Base-by-base conservation (phyloP, 106 monocot species). In the Dioscorea zingiberensis region DNA sequence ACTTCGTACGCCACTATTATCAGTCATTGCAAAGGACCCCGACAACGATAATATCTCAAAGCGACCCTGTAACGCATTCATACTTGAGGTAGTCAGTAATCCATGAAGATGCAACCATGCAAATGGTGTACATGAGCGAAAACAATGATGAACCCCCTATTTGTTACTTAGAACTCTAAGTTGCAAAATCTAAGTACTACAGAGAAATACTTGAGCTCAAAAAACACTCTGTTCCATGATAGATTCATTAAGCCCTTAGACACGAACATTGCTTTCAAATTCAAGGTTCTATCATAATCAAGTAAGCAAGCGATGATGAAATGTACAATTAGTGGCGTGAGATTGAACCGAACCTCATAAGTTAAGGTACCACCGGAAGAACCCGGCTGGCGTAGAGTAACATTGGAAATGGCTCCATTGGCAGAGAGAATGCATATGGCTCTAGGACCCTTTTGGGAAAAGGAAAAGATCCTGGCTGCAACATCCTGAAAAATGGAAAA, bases 341-440 rank as follows among this genome's bases (percentile, higher is more conserved):
- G n/a, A n/a, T n/a, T n/a, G n/a, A n/a, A n/a, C 48, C 71, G 30
- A 80, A 49, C 90, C 90, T 90, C 90, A 24, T 77, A 90, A 3
- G 85, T 85, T 59, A 90, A 76, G 59, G 79, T 85, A 27, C 82
- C 83, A 29, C 90, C 90, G 38, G 76, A 83, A 54, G 89, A 83
- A 45, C 85, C 82, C 17, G 90, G 85, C 65, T 80, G 90, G 54
- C 82, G 78, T 12, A 90, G 74, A 2, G 83, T 83, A 49, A 90
- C 90, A 69, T 90, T 90, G 15, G 90, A 85, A 47, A 90, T 83
- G 47, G 90, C 72, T 28, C 90, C 90, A 72, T 85, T 90, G 54
- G 90, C 90, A 59, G 90, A 82, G 60, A 90, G 83, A 45, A 90
- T 85, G 72, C 90, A 90, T 21, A 90, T 71, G 13, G 83, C 68